Evolutionary conservation across 1,139 yeast species (phyloP).

Genomic region (Eremothecium sinecaudum): DNA sequence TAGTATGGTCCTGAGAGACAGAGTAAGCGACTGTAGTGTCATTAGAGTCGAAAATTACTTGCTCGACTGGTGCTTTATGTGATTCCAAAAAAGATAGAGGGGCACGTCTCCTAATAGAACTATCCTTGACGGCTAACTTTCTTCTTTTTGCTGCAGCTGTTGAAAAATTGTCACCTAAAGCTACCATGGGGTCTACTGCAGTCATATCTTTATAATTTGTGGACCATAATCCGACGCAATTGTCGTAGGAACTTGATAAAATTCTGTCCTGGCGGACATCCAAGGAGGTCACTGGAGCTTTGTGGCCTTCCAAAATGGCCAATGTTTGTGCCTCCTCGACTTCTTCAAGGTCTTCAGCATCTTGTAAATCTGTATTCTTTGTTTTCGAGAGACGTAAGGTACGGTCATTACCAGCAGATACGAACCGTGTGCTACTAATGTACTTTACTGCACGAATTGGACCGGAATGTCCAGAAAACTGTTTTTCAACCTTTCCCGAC

Average conservation of each 20-base stretch:
- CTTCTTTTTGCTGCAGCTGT: slow-evolving; percentile 86
- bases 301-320: slow-evolving; percentile 83
- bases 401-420: slow-evolving; percentile 84
- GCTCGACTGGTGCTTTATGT: slow-evolving; percentile 82
- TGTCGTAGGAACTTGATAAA: slow-evolving; percentile 78
- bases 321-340: slow-evolving; percentile 65
- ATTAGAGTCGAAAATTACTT: slow-evolving; percentile 57
- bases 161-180: slow-evolving; percentile 40
- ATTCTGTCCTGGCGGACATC: slow-evolving; percentile 54
- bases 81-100: slow-evolving; percentile 71
- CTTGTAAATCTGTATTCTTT: slow-evolving; percentile 34
- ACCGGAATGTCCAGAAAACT: slow-evolving; percentile 79
- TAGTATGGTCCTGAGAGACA: slow-evolving; percentile 89
- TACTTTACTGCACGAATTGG: slow-evolving; percentile 76
- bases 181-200: slow-evolving; percentile 52
- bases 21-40: slow-evolving; percentile 84
- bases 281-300: slow-evolving; percentile 72
- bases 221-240: slow-evolving; percentile 81
- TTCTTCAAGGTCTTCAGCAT: slow-evolving; percentile 30
- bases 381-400: slow-evolving; percentile 83
- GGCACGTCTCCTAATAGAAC: slow-evolving; percentile 68
- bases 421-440: slow-evolving; percentile 64
- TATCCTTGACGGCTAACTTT: slow-evolving; percentile 68
- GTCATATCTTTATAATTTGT: slow-evolving; percentile 78
- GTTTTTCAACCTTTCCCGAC: slow-evolving; percentile 76